phyloP scores from a whole-genome alignment of 2,329 filamentous ascomycete genomes.

The Stenocarpella maydis region DNA sequence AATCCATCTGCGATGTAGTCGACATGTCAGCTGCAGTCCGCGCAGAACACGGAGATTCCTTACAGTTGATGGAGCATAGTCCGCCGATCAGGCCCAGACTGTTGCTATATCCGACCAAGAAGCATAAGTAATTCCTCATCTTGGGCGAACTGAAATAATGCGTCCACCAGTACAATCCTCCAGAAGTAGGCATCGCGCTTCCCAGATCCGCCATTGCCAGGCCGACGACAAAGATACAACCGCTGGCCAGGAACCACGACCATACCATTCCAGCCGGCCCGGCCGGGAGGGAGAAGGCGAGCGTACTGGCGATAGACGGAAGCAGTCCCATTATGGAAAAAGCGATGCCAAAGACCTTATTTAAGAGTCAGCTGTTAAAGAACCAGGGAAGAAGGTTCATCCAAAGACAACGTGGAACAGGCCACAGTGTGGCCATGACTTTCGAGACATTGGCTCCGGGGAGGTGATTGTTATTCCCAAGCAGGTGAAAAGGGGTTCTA shows the following conservation, averaged over 20 bases:
- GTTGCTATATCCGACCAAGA: slow-evolving; percentile 68
- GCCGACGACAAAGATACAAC: slow-evolving; percentile 66
- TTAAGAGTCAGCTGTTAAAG: too few relatives aligned
- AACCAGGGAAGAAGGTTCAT: too few relatives aligned
- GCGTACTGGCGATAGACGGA: slow-evolving; percentile 66
- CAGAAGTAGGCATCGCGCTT: slow-evolving; percentile 65
- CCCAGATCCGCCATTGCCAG: slow-evolving; percentile 65
- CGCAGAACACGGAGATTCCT: neutral
- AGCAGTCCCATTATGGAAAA: slow-evolving; percentile 69
- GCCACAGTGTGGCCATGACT: too few relatives aligned
- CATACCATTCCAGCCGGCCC: slow-evolving; percentile 69
- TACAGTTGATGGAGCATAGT: slow-evolving; percentile 67
- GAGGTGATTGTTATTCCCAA: too few relatives aligned
- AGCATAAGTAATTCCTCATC: slow-evolving; percentile 65
- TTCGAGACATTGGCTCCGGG: too few relatives aligned
- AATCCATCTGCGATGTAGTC: slow-evolving; percentile 49
- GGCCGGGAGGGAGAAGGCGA: slow-evolving; percentile 65
- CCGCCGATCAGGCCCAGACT: slow-evolving; percentile 68
- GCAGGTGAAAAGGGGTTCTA: too few relatives aligned
- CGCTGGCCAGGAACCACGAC: slow-evolving; percentile 67
- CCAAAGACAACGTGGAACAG: too few relatives aligned
- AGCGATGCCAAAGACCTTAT: slow-evolving; percentile 67
- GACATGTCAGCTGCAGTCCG: neutral
- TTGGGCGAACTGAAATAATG: slow-evolving; percentile 65
- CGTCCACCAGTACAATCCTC: slow-evolving; percentile 52